A percentile compares a stretch with the other conserved stretches of the same genome.
These are phyloP conservation scores for Colletotrichum sp. DNA, from an alignment of 2,329 filamentous ascomycete species.

Conservation along the genomic window DNA sequence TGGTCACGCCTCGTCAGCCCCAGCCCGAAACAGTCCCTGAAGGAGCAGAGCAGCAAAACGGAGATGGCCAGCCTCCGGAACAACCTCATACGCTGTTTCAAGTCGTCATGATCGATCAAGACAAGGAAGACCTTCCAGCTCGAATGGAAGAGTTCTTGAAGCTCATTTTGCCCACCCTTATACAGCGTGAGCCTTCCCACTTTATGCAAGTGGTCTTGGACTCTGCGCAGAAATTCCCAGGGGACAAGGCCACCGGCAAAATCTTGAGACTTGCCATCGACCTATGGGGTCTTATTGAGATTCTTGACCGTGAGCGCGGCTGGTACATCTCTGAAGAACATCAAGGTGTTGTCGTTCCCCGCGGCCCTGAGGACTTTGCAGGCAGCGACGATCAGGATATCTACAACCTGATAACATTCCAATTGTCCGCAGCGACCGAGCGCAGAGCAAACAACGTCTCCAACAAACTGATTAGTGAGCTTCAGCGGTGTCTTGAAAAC, in stretches of 20 bases:
- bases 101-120: slow-evolving; percentile 64
- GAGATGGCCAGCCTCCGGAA: slow-evolving; percentile 8
- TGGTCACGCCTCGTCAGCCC: slow-evolving; percentile 18
- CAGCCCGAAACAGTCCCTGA: neutral
- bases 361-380: slow-evolving; percentile 54
- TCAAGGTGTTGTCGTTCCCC: slow-evolving; percentile 42
- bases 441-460: slow-evolving; percentile 66
- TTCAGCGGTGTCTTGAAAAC: slow-evolving; percentile 66
- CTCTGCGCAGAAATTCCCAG: slow-evolving; percentile 51
- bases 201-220: slow-evolving; percentile 65
- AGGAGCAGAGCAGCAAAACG: neutral
- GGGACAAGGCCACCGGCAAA: slow-evolving; percentile 54
- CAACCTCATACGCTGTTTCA: slow-evolving; percentile 25
- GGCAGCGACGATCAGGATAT: slow-evolving; percentile 57
- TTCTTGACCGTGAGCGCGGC: slow-evolving; percentile 67
- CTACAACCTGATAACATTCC: slow-evolving; percentile 67
- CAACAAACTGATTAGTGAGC: slow-evolving; percentile 61
- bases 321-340: slow-evolving; percentile 62
- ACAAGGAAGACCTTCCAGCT: slow-evolving; percentile 63
- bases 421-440: slow-evolving; percentile 69
- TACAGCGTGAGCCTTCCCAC: slow-evolving; percentile 63
- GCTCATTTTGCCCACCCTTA: slow-evolving; percentile 60
- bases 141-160: slow-evolving; percentile 68
- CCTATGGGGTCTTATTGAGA: slow-evolving; percentile 69
- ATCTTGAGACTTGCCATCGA: slow-evolving; percentile 64